Conservation (phyloP, 805 yeast species). For the Candida germanica region DNA sequence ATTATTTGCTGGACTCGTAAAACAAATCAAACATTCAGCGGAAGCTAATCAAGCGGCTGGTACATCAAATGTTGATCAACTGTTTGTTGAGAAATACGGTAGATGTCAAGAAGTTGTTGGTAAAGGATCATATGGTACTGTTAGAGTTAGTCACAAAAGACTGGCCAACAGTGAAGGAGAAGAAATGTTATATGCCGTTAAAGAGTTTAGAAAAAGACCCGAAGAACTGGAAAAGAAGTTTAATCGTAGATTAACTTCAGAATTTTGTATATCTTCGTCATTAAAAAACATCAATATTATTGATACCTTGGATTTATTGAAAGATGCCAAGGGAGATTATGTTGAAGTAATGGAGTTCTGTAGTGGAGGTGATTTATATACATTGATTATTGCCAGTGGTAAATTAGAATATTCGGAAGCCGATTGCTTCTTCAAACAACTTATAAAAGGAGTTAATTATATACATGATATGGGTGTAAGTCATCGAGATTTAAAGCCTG, state of each 20-base stretch:
- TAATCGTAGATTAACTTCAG: constrained; percentile 71
- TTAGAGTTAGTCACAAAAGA: constrained; percentile 79
- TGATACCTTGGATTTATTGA: constrained; percentile 68
- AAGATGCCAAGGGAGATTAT: constrained; percentile 79
- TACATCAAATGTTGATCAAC: constrained; percentile 31
- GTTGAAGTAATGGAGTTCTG: constrained; percentile 86
- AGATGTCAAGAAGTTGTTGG: constrained; percentile 94
- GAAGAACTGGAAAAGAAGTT: constrained; percentile 65
- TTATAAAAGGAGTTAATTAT: constrained; percentile 77
- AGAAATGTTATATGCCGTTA: constrained; percentile 73
- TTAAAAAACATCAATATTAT: constrained; percentile 77
- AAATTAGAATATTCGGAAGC: constrained; percentile 79
- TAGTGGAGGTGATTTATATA: constrained; percentile 76
- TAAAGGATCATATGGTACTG: constrained; percentile 91
- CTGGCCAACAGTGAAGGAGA: constrained; percentile 14
- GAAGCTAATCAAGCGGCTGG: constrained; percentile 7
- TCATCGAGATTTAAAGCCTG: constrained; percentile 88
- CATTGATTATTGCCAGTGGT: constrained; percentile 72
- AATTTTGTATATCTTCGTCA: constrained; percentile 78
- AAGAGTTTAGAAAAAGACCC: constrained; percentile 68
- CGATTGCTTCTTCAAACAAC: constrained; percentile 85
- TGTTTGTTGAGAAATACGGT: constrained; percentile 88
- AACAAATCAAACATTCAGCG: constrained; percentile 43
- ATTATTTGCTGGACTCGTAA: constrained; percentile 62
- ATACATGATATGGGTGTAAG: constrained; percentile 90